These are phyloP conservation scores for Primulina huaijiensis DNA, from an alignment of 257 asterid genomes.

Conservation along the genomic window DNA sequence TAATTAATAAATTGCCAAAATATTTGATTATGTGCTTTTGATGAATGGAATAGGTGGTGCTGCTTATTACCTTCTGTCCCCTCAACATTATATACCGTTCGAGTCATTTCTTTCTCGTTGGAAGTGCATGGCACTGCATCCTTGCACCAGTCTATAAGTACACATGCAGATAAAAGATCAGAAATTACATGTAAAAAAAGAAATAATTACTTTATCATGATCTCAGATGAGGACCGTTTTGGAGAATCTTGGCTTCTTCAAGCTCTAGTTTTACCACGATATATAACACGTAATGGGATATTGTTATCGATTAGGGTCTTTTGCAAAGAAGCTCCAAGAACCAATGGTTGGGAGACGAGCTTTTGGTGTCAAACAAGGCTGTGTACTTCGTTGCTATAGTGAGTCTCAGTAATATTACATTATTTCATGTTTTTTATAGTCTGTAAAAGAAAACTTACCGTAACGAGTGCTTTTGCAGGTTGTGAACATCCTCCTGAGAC, in stretches of 20 bases:
- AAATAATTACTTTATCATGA: slow-evolving; percentile 19
- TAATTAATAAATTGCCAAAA: not conserved
- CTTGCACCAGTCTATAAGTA: slow-evolving; percentile 90
- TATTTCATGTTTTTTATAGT: not conserved
- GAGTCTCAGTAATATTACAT: slow-evolving; percentile 23
- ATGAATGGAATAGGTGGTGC: slow-evolving; percentile 41
- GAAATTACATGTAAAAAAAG: not conserved
- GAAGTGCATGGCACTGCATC: slow-evolving; percentile 60
- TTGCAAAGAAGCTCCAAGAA: slow-evolving; percentile 50
- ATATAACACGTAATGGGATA: not conserved
- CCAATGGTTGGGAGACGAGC: slow-evolving; percentile 82
- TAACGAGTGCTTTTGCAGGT: slow-evolving; percentile 42
- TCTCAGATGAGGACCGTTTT: slow-evolving; percentile 27
- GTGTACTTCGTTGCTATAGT: slow-evolving; percentile 77
- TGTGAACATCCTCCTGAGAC: slow-evolving; percentile 60
- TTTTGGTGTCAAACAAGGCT: slow-evolving; percentile 52
- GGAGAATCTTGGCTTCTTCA: slow-evolving; percentile 47
- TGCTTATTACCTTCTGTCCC: slow-evolving; percentile 61
- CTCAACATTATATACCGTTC: slow-evolving; percentile 70
- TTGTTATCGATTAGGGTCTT: not conserved
- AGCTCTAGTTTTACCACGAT: not conserved
- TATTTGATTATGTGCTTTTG: not conserved
- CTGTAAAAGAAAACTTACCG: not conserved
- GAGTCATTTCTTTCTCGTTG: slow-evolving; percentile 64
- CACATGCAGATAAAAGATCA: slow-evolving; percentile 10